These are phyloP conservation scores for Leishmania martiniquensis DNA, from an alignment of 208 protist genomes.

Conservation along the genomic window DNA sequence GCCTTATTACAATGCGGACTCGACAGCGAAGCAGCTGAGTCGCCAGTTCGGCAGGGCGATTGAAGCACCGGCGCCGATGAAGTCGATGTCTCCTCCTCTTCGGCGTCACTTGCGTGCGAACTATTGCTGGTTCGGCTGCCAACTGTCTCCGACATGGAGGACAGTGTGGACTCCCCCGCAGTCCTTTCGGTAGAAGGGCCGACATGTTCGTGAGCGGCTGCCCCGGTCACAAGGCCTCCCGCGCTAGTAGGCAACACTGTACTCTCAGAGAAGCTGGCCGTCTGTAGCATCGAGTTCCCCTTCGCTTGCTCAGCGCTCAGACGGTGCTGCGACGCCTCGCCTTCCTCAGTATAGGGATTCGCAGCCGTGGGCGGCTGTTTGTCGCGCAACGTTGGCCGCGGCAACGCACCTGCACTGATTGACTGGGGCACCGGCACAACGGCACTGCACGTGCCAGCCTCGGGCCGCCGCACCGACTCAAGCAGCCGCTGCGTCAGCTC, in stretches of 20 bases:
- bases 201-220: neutral
- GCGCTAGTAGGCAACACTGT: neutral
- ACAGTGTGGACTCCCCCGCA: neutral
- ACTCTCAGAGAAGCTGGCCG: neutral
- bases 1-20: neutral
- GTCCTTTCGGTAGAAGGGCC: neutral
- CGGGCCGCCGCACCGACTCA: constrained; percentile 16
- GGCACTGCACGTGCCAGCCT: neutral
- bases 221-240: neutral
- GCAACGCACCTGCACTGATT: neutral
- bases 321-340: neutral
- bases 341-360: neutral
- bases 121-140: neutral
- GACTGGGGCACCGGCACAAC: neutral
- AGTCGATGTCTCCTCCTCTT: neutral
- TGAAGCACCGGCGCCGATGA: neutral
- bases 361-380: neutral
- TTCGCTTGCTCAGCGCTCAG: neutral
- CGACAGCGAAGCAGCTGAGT: neutral
- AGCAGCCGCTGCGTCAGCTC: constrained; percentile 28
- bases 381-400: constrained; percentile 12
- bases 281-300: neutral
- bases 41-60: neutral
- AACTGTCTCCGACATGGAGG: constrained; percentile 3
- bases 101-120: neutral